A percentile compares a stretch with the other conserved stretches of the same genome.
These are phyloP conservation scores for Mortierella sp. DNA, from an alignment of 371 early-diverging fungal species.

Conservation along the genomic window DNA sequence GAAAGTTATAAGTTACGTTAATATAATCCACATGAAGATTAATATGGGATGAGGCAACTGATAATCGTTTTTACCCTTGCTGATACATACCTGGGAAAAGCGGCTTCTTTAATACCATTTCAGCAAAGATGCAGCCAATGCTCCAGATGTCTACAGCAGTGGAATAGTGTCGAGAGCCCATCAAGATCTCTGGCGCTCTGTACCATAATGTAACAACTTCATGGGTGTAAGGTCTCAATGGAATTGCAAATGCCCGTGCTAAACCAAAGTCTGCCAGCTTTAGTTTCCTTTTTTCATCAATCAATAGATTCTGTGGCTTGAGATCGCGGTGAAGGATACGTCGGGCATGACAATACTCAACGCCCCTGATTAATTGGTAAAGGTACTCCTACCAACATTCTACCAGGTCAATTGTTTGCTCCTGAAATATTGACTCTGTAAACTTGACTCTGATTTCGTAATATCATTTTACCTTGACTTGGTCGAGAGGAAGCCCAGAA, in stretches of 20 bases:
- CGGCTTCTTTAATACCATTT: slow-evolving; percentile 89
- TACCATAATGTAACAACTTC: slow-evolving; percentile 99
- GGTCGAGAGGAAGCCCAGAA: slow-evolving; percentile 43
- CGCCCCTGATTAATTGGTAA: slow-evolving; percentile 87
- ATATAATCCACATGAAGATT: neutral
- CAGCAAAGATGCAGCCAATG: slow-evolving; percentile 97
- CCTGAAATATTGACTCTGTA: slow-evolving; percentile 7
- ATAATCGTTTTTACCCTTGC: too few species aligned
- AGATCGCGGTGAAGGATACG: slow-evolving; percentile 94
- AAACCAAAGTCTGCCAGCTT: slow-evolving; percentile 98
- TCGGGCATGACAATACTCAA: slow-evolving; percentile 88
- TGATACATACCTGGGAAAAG: slow-evolving; percentile 87
- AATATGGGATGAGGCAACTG: neutral
- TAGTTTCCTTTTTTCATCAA: slow-evolving; percentile 88
- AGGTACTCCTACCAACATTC: slow-evolving; percentile 82
- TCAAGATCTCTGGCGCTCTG: slow-evolving; percentile 96
- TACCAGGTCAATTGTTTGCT: neutral
- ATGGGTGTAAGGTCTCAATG: slow-evolving; percentile 94
- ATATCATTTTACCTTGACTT: slow-evolving; percentile 47
- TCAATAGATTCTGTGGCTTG: slow-evolving; percentile 95
- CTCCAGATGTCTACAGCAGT: slow-evolving; percentile 99
- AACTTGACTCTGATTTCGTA: neutral
- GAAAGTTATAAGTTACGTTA: neutral
- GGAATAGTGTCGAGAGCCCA: slow-evolving; percentile 92
- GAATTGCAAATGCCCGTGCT: slow-evolving; percentile 91